Evolutionary conservation across 495 filamentous ascomycete species (phyloP).

Genomic region (Lepraria neglecta): DNA sequence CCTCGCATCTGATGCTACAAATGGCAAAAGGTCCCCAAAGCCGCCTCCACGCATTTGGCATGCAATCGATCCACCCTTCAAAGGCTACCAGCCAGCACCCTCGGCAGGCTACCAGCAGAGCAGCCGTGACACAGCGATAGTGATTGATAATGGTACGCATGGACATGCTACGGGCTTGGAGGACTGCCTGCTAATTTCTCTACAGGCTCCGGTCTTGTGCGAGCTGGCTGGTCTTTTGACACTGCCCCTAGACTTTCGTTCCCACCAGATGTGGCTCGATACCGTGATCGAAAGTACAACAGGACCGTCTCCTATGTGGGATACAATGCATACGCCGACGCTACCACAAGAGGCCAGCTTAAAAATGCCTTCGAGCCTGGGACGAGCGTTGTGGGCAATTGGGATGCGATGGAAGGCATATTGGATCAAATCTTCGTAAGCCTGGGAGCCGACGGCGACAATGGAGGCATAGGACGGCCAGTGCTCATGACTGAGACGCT

Average conservation of each 20-base stretch:
- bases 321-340: conserved; percentile 86
- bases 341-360: conserved; percentile 83
- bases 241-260: conserved; percentile 66
- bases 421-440: conserved; percentile 91
- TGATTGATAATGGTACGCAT: conserved; percentile 89
- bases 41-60: conserved; percentile 45
- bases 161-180: not conserved
- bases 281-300: conserved; percentile 84
- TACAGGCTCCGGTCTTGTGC: conserved; percentile 75
- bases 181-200: conserved; percentile 1
- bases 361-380: conserved; percentile 87
- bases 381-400: conserved; percentile 86
- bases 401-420: conserved; percentile 92
- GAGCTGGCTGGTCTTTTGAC: conserved; percentile 95
- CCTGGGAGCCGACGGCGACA: conserved; percentile 70
- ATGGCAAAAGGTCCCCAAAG: conserved; percentile 40
- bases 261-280: conserved; percentile 86
- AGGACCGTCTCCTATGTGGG: conserved; percentile 88
- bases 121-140: conserved; percentile 63
- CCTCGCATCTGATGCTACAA: conserved; percentile 32
- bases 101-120: conserved; percentile 60
- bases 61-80: conserved; percentile 71
- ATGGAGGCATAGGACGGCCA: conserved; percentile 70
- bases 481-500: conserved; percentile 95
- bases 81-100: conserved; percentile 61